phyloP scores from a whole-genome alignment of 768 basidiomycete species.

The Imleria badia region DNA sequence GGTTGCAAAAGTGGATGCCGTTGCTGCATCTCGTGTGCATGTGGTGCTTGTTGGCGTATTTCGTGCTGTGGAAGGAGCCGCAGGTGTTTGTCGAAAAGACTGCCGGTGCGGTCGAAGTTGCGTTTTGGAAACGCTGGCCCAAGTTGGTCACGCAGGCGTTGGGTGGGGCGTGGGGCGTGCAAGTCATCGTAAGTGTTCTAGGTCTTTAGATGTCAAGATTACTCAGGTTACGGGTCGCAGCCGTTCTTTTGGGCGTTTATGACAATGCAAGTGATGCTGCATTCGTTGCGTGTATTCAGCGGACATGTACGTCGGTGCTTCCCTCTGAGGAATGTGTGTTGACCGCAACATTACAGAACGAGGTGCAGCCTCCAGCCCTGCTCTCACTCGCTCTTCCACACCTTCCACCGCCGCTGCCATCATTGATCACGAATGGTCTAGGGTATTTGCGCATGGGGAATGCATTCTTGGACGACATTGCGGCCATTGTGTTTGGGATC shows the following conservation, averaged over 20 bases:
- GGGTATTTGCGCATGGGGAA: constrained; percentile 71
- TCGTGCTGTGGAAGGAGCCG: constrained; percentile 67
- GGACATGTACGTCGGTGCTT: constrained; percentile 52
- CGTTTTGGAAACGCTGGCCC: constrained; percentile 63
- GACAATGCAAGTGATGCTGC: constrained; percentile 67
- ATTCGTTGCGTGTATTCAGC: constrained; percentile 70
- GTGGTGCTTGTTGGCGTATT: constrained; percentile 66
- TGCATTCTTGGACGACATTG: constrained; percentile 68
- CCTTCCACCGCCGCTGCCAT: constrained; percentile 63
- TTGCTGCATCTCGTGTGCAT: constrained; percentile 62
- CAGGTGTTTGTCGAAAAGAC: constrained; percentile 41
- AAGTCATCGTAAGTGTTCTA: constrained; percentile 51
- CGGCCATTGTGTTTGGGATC: constrained; percentile 67
- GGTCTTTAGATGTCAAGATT: background rate
- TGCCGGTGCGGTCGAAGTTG: constrained; percentile 33
- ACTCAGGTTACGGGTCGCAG: constrained; percentile 35
- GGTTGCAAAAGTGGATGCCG: constrained; percentile 60
- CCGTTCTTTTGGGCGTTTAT: constrained; percentile 84
- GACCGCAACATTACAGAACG: constrained; percentile 43
- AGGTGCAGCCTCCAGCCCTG: constrained; percentile 57
- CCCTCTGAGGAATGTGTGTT: constrained; percentile 1
- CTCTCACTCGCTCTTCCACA: constrained; percentile 61
- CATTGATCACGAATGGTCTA: constrained; percentile 58
- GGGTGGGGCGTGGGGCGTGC: constrained; percentile 47
- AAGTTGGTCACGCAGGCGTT: constrained; percentile 44